Percentiles rank a stretch among this genome's conserved stretches.
Conservation (phyloP, 2,329 filamentous ascomycete genomes). For the Ophiostoma sp. region DNA sequence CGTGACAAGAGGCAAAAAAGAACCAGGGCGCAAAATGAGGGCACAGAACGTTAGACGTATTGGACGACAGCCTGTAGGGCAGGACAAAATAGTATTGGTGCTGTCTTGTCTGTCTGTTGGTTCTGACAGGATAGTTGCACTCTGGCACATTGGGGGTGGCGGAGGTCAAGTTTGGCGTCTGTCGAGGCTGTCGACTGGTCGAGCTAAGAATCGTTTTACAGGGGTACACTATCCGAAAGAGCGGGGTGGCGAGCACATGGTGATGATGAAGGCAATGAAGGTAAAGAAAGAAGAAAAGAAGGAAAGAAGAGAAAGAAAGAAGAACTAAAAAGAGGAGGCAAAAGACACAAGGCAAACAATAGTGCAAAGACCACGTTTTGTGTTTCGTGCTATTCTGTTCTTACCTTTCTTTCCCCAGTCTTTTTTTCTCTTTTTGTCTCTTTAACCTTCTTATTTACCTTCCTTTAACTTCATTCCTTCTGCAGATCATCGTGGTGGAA, state of each 20-base stretch:
- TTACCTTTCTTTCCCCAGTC: not conserved
- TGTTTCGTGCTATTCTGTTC: not conserved
- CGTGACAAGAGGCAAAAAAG: no score
- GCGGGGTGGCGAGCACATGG: not conserved
- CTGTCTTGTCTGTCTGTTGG: conserved; percentile 14
- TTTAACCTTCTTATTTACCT: not conserved
- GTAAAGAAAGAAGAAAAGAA: not conserved
- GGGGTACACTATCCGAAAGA: conserved; percentile 12
- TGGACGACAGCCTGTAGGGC: not conserved
- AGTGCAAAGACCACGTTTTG: not conserved
- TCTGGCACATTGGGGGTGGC: conserved; percentile 5
- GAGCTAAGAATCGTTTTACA: not conserved
- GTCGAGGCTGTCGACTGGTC: not conserved
- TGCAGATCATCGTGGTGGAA: not conserved
- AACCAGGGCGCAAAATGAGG: not conserved
- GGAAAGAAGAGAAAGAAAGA: not conserved
- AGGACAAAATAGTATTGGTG: not conserved
- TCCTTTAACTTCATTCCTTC: not conserved
- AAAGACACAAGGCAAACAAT: not conserved
- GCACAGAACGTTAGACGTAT: not conserved
- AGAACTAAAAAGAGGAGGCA: not conserved
- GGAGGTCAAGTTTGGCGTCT: not conserved
- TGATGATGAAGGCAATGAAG: not conserved
- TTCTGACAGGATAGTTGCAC: conserved; percentile 1
- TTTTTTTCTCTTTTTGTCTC: not conserved